Percentiles rank a stretch among this genome's conserved stretches.
Conservation (phyloP, 1,139 yeast genomes). For the Hansenula sp. region DNA sequence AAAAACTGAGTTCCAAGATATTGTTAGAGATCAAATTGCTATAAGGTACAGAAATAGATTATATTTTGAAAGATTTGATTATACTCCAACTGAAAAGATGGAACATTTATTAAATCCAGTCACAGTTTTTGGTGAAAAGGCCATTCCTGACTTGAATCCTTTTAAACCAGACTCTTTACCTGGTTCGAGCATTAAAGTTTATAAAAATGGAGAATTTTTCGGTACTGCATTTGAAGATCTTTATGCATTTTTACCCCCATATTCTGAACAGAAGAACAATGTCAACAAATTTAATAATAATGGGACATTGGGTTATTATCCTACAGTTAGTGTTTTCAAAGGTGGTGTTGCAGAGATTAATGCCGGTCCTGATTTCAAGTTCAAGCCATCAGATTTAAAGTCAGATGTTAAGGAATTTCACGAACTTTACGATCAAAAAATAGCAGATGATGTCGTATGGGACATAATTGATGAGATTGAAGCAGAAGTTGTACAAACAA, state of each 20-base stretch:
- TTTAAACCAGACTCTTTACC: slow-evolving; percentile 43
- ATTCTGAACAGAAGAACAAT: slow-evolving; percentile 44
- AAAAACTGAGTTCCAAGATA: slow-evolving; percentile 27
- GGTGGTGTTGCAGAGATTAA: slow-evolving; percentile 73
- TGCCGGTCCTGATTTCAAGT: slow-evolving; percentile 63
- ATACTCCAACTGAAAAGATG: slow-evolving; percentile 64
- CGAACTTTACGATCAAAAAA: slow-evolving; percentile 61
- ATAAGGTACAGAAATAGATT: slow-evolving; percentile 74
- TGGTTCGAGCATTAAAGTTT: slow-evolving; percentile 59
- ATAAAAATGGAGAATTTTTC: slow-evolving; percentile 66
- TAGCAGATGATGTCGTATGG: slow-evolving; percentile 79
- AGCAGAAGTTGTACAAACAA: slow-evolving; percentile 37
- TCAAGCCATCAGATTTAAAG: slow-evolving; percentile 34
- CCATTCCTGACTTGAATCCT: slow-evolving; percentile 36
- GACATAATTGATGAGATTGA: slow-evolving; percentile 86
- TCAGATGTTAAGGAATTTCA: slow-evolving; percentile 43
- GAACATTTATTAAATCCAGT: slow-evolving; percentile 73
- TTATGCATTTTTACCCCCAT: slow-evolving; percentile 77
- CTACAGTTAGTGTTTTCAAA: slow-evolving; percentile 78
- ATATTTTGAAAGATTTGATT: slow-evolving; percentile 85
- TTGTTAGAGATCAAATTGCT: slow-evolving; percentile 82
- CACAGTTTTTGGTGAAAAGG: slow-evolving; percentile 64
- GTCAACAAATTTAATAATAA: slow-evolving; percentile 56
- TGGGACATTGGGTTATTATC: slow-evolving; percentile 85
- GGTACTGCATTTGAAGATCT: slow-evolving; percentile 67